Base-by-base conservation (phyloP, 768 basidiomycete species). In the Kwoniella botswanensis region DNA sequence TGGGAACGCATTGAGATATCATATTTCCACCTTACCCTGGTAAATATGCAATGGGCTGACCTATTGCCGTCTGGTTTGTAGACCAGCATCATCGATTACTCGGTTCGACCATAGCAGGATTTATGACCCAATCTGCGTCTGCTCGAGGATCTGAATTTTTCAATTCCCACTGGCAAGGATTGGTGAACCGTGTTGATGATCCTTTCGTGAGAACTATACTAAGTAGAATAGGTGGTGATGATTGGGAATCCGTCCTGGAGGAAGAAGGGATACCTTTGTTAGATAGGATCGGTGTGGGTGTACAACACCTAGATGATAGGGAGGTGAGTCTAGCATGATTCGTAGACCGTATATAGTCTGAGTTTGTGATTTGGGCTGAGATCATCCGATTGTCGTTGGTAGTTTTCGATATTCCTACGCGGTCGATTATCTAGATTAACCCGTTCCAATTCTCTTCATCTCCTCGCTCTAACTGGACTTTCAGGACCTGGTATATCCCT, bases 121-220 rank as follows among this genome's bases (percentile, higher is more conserved):
- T 75, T 60, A 67, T 75, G 67, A 54, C 71, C 1, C 73, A 77
- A 60, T 71, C 74, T 17, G 71, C 71, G 43, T 53, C 75, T 22
- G 71, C 65, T 2, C 52, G 72, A 26, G 76, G 61, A 57, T 77
- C 69, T 29, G 71, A 58, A 35, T 78, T 76, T 67, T 78, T 73
- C 66, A 68, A 72, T 63, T 76, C 67, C 2, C 74, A 82, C 67
- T 78, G 82, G 82, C 70, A 57, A 15, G 70, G 72, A 2, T 53
- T 80, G 52, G 73, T 79, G 9, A 73, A 74, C 50, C 67, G 74
- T 3, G 68, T 82, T 29, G 79, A 80, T 61, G 82, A 83, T 62
- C 79, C 80, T 1, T 83, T 81, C 58, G 70, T 83, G 10, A 74
- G 82, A 46, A 76, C 80, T 3, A 76, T 83, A 17, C 65, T 83